Percentiles rank a stretch among this genome's conserved stretches.
Conservation (phyloP, 345 rosid genomes). For the Eucalyptus dawsonii region DNA sequence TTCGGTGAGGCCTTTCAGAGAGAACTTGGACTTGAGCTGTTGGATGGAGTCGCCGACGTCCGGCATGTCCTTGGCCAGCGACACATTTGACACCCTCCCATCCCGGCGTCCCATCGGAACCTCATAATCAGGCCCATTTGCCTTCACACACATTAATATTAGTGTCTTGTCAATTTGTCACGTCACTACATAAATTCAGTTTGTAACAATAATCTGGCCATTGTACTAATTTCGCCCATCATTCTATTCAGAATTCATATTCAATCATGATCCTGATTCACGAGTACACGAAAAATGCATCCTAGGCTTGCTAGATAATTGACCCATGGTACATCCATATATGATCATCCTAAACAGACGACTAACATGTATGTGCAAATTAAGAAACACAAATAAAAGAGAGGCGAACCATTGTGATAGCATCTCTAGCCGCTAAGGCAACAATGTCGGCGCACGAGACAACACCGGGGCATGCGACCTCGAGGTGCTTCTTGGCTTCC, state of each 20-base stretch:
- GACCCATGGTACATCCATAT: neutral
- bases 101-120: slow-evolving; percentile 78
- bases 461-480: slow-evolving; percentile 45
- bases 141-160: slow-evolving; percentile 8
- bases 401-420: slow-evolving; percentile 36
- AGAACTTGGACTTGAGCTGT: slow-evolving; percentile 46
- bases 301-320: neutral
- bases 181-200: neutral
- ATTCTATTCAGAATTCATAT: neutral
- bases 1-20: slow-evolving; percentile 39
- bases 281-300: neutral
- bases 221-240: neutral
- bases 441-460: slow-evolving; percentile 84
- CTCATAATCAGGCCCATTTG: slow-evolving; percentile 50
- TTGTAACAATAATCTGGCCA: neutral
- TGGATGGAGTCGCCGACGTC: slow-evolving; percentile 48
- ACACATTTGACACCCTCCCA: slow-evolving; percentile 43
- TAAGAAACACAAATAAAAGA: neutral
- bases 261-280: neutral
- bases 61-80: slow-evolving; percentile 51
- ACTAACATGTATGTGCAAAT: neutral
- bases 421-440: slow-evolving; percentile 80
- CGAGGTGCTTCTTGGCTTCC: slow-evolving; percentile 40
- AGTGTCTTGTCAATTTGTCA: neutral
- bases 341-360: neutral